Evolutionary conservation across 768 basidiomycete species (phyloP).

Genomic region (Rhodotorula babjevae): DNA sequence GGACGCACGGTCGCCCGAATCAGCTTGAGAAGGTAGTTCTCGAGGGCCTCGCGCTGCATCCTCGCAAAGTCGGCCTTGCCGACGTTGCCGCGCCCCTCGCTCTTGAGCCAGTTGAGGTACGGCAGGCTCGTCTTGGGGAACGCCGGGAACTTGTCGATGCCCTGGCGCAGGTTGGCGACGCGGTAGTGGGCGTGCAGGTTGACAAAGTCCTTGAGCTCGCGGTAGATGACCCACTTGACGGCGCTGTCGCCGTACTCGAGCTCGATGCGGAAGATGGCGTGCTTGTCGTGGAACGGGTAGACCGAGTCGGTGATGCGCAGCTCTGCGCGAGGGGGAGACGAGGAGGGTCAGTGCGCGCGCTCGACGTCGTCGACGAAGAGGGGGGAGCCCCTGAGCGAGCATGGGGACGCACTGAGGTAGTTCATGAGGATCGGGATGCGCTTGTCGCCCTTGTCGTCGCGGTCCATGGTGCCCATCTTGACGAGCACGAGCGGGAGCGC

Average conservation of each 20-base stretch:
- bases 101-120: conserved; percentile 78
- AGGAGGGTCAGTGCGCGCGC: neutral
- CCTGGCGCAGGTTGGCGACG: conserved; percentile 59
- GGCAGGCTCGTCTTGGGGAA: conserved; percentile 83
- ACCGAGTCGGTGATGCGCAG: conserved; percentile 81
- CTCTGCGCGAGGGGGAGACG: conserved; percentile 58
- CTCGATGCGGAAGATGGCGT: conserved; percentile 82
- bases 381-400: neutral
- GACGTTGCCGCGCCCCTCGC: conserved; percentile 55
- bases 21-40: conserved; percentile 79
- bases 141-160: conserved; percentile 65
- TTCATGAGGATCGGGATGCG: conserved; percentile 50
- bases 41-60: conserved; percentile 72
- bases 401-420: conserved; percentile 32
- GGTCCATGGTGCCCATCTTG: conserved; percentile 70
- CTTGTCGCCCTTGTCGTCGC: conserved; percentile 76
- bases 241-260: conserved; percentile 82
- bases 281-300: conserved; percentile 68
- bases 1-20: conserved; percentile 77
- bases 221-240: conserved; percentile 90
- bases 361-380: neutral
- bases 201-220: conserved; percentile 85
- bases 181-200: conserved; percentile 84
- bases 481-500: conserved; percentile 74
- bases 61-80: conserved; percentile 72